phyloP scores from a whole-genome alignment of 176 grass and related monocot genomes.

The Calamus simplicifolius region DNA sequence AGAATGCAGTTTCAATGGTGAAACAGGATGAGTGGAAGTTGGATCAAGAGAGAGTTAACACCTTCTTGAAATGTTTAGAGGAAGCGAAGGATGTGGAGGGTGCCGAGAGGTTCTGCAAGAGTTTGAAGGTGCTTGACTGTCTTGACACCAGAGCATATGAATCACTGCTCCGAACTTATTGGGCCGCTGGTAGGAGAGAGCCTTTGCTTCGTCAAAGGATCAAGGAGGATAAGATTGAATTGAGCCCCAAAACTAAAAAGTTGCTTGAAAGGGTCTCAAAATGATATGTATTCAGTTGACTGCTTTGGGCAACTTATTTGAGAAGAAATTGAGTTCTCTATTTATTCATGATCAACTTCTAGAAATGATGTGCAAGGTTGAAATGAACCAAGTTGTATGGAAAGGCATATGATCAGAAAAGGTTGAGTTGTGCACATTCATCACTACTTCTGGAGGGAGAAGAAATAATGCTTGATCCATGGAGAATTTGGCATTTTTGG shows the following conservation, averaged over 20 bases:
- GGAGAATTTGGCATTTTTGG: too few relatives aligned
- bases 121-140: slow-evolving; percentile 31
- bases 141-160: slow-evolving; percentile 46
- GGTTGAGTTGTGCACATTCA: too few relatives aligned
- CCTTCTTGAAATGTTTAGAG: slow-evolving; percentile 49
- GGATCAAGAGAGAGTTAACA: slow-evolving; percentile 35
- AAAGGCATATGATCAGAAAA: too few relatives aligned
- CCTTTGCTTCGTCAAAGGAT: slow-evolving; percentile 32
- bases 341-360: too few relatives aligned
- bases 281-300: too few relatives aligned
- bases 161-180: slow-evolving; percentile 34
- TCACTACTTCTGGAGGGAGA: too few relatives aligned
- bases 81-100: slow-evolving; percentile 48
- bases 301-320: too few relatives aligned
- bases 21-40: slow-evolving; percentile 37
- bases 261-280: slow-evolving; percentile 36
- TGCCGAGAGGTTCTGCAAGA: slow-evolving; percentile 29
- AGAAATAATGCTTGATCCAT: too few relatives aligned
- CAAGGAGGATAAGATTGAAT: slow-evolving; percentile 45
- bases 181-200: slow-evolving; percentile 26
- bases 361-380: too few relatives aligned
- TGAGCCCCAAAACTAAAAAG: slow-evolving; percentile 33
- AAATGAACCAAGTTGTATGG: too few relatives aligned
- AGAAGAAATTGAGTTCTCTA: too few relatives aligned
- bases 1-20: slow-evolving; percentile 33